Evolutionary conservation across 1,284 basidiomycete species (phyloP), one percentile per base, ranked within the genome.

Genomic region (Papiliotrema nemorosa): DNA sequence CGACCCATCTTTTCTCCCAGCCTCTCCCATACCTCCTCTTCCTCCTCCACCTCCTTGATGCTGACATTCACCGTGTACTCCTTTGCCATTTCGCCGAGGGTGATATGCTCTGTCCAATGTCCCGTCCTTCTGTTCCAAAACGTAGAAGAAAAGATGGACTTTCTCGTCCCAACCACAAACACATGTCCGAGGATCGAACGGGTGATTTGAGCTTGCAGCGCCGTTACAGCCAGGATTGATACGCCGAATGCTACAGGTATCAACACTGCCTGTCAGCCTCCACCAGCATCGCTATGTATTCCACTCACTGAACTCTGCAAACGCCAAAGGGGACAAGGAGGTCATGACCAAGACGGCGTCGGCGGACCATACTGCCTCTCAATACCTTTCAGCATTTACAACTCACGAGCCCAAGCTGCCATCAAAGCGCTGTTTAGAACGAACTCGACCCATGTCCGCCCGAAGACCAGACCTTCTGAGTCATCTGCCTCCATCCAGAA

Each of bases 361-460:
- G n/a, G n/a, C n/a, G n/a, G n/a, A n/a, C n/a, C n/a, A n/a, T n/a
- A n/a, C n/a, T n/a, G n/a, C n/a, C n/a, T n/a, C n/a, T n/a, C n/a
- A n/a, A n/a, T n/a, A n/a, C 47, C 21, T 12, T 20, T 9, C 33
- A 6, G 24, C 37, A 38, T 18, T 38, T 38, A 9, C 5, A 18
- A 55, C 57, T 53, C 44, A 63, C 62, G 33, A 12, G 44, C 26
- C 62, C 62, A 63, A 12, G 38, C 44, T 12, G 6, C 44, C 7
- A 63, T 31, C 13, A 55, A 33, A 6, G 52, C 16, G 2, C 41
- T 14, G 3, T 50, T 49, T 18, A 49, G 41, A 1, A 39, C 37
- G 1, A 53, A 27, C 34, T 63, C 62, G 2, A 56, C 37, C 53
- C 51, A 47, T 5, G 57, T 57, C 45, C 27, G 49, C 13, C 35